These are phyloP conservation scores for Pseudogymnoascus verrucosus DNA, from an alignment of 2,329 filamentous ascomycete genomes.

Conservation along the genomic window DNA sequence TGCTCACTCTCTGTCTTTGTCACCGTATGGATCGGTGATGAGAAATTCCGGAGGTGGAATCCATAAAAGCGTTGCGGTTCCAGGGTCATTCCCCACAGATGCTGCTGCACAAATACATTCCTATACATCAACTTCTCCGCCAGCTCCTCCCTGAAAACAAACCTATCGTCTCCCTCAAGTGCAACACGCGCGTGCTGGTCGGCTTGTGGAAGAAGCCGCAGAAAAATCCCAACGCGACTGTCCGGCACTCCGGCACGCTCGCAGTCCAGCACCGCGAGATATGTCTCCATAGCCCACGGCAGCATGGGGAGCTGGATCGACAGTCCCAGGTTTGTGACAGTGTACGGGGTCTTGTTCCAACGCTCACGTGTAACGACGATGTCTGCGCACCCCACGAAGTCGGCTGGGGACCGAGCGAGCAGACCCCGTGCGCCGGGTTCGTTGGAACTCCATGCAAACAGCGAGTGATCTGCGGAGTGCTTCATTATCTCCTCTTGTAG, in stretches of 20 bases:
- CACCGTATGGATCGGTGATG: neutral
- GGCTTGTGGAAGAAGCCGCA: constrained; percentile 9
- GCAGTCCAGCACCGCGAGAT: constrained; percentile 19
- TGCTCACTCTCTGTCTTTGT: too few relatives aligned
- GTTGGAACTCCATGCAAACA: constrained; percentile 26
- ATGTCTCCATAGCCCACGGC: constrained; percentile 19
- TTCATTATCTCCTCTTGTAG: constrained; percentile 28
- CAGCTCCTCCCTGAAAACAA: neutral
- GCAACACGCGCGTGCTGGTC: constrained; percentile 9
- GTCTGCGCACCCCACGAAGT: neutral
- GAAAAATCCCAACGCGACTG: constrained; percentile 12
- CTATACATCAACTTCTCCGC: neutral
- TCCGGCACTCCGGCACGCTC: neutral
- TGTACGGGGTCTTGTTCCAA: constrained; percentile 13
- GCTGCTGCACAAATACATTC: neutral
- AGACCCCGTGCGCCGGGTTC: constrained; percentile 7
- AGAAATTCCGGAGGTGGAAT: neutral
- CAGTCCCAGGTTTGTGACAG: constrained; percentile 18
- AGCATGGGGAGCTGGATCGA: constrained; percentile 16
- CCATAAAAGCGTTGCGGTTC: neutral
- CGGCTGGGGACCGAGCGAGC: constrained; percentile 13
- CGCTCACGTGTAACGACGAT: neutral
- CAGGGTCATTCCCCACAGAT: neutral
- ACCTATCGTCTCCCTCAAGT: neutral
- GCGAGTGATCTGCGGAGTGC: constrained; percentile 28